These are phyloP conservation scores for Rutstroemia sp. DNA, from an alignment of 2,329 filamentous ascomycete species.

Conservation along the genomic window DNA sequence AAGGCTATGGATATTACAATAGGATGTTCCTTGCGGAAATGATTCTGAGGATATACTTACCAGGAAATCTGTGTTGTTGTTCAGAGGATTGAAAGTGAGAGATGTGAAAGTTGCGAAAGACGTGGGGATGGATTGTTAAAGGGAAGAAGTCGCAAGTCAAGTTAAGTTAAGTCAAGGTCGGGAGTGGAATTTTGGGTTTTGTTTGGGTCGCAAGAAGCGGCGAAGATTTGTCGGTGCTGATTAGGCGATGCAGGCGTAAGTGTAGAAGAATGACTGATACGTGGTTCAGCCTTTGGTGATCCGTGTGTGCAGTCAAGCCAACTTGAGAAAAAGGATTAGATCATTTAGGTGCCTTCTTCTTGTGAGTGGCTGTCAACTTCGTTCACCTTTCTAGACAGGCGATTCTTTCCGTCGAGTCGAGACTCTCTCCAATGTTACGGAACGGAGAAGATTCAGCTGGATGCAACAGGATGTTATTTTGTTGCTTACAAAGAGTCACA, in stretches of 20 bases:
- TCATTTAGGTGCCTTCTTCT: no score
- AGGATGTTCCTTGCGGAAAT: neutral
- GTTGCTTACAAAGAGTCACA: no score
- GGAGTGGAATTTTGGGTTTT: neutral
- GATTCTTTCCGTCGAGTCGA: no score
- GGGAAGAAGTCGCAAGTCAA: neutral
- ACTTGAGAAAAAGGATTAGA: no score
- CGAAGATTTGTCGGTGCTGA: neutral
- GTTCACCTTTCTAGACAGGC: no score
- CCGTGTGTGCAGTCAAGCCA: no score
- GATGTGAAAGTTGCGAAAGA: neutral
- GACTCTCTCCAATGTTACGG: no score
- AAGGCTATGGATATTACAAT: constrained; percentile 14
- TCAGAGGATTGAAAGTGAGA: neutral
- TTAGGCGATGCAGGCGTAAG: neutral
- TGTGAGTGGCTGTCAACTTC: no score
- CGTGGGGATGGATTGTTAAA: neutral
- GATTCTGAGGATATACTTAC: constrained; percentile 5
- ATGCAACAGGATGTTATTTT: no score
- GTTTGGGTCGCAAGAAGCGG: neutral
- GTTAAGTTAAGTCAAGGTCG: neutral
- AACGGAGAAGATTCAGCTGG: no score
- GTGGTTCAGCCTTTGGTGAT: no score
- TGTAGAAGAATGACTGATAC: no score
- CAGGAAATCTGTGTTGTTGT: constrained; percentile 4